Evolutionary conservation across 208 protist species (phyloP), one percentile per base, ranked within the genome.

Genomic region (Crithidia sp.): DNA sequence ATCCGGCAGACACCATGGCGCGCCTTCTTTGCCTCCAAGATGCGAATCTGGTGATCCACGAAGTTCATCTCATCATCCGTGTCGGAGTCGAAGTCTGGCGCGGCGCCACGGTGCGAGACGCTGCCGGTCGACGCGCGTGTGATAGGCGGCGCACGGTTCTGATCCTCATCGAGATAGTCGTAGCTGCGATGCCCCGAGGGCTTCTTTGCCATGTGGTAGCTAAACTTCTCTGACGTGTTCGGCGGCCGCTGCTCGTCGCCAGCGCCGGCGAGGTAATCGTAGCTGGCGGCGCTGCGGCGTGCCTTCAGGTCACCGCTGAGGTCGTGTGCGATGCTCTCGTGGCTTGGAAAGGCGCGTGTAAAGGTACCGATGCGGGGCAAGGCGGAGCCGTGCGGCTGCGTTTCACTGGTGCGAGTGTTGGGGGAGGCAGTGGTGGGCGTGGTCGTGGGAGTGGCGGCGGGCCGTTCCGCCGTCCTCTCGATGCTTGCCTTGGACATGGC

Each of bases 161-260:
- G 67, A 19, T 79, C 74, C 28, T 65, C 74, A 14, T 79, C 73
- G n/a, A 79, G 19, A 55, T 79, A 79, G 52, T 79, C 75, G 37
- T 50, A 74, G 64, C 52, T 67, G 14, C 40, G 7, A 19, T 50
- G 39, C 17, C 16, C n/a, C 7, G 53, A 17, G 7, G 68, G 55
- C 40, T 55, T 67, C 28, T 62, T 28, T 5, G 39, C 16, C 28
- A 10, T 52, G 62, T 76, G 63, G 53, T 71, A 66, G 50, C 36
- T 39, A 37, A 53, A 71, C 10, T 63, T 54, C 5, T 8, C 52
- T 4, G 7, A 0, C 19, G 0, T 28, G 9, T 67, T 19, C 12
- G 17, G n/a, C 4, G 7, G 44, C 4, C 67, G 61, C 17, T 40
- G 17, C 8, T 17, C 60, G n/a, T 67, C 67, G 19, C 45, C 53